Percentiles rank a stretch among this genome's conserved stretches.
Conservation (phyloP, 345 rosid species). For the Pistacia vera region DNA sequence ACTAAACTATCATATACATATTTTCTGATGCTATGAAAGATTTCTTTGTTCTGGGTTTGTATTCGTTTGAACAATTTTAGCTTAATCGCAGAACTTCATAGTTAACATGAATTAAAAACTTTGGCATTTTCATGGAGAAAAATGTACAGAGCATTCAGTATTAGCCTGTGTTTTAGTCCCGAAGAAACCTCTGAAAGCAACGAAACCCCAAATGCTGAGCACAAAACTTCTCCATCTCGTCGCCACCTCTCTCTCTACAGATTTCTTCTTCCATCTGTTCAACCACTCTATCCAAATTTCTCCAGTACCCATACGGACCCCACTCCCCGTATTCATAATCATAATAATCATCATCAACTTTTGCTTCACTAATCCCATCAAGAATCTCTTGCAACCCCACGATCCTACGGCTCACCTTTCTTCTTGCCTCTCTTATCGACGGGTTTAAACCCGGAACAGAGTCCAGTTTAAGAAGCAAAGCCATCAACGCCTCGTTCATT, state of each 20-base stretch:
- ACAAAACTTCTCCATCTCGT: slow-evolving; percentile 82
- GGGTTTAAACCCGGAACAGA: slow-evolving; percentile 78
- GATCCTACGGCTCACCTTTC: slow-evolving; percentile 79
- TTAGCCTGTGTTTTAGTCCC: slow-evolving; percentile 30
- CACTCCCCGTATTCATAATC: slow-evolving; percentile 14
- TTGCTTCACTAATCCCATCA: slow-evolving; percentile 57
- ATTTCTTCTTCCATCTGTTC: slow-evolving; percentile 61
- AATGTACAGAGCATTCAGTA: background rate
- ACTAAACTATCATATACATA: background rate
- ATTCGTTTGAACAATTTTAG: too few species aligned
- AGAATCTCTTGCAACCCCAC: slow-evolving; percentile 87
- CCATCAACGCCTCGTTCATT: slow-evolving; percentile 81
- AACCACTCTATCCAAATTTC: slow-evolving; percentile 58
- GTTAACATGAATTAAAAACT: too few species aligned
- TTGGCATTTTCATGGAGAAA: background rate
- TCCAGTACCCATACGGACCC: slow-evolving; percentile 14
- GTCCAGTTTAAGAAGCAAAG: slow-evolving; percentile 74
- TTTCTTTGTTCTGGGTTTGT: background rate
- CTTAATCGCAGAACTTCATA: too few species aligned
- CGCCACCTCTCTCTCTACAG: slow-evolving; percentile 80
- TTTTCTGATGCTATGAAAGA: background rate
- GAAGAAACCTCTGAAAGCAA: slow-evolving; percentile 82
- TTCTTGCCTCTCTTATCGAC: slow-evolving; percentile 77
- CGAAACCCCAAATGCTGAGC: slow-evolving; percentile 83
- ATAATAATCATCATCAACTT: slow-evolving; percentile 18